Base-by-base conservation (phyloP, 2,329 filamentous ascomycete genomes). In the Rhytidhysteron rufulum region DNA sequence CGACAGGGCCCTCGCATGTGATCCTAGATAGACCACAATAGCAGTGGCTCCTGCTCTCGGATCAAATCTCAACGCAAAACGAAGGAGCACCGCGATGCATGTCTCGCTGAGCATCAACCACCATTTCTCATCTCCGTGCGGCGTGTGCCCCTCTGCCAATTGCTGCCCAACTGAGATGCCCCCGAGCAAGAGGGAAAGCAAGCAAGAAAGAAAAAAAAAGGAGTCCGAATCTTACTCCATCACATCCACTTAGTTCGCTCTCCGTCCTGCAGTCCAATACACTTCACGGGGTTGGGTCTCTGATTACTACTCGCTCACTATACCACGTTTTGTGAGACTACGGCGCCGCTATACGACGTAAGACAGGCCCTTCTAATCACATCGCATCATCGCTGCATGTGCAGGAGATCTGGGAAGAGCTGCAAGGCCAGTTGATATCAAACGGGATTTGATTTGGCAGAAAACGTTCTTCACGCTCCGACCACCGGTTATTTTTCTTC, bases 361-460 rank as follows among this genome's bases (percentile, higher is more conserved):
- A 21, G 10, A 42, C 31, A 40, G 41, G 29, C 20, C 32, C n/a
- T 16, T 30, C 40, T n/a, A 13, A 25, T 45, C 42, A 48, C 42
- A 33, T 39, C 43, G 31, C 43, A 48, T 42, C 44, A 36, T 36
- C 2, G 9, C 22, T 21, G 36, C 44, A 37, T 19, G n/a, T 19
- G 31, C n/a, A 19, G 31, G 11, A n/a, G 4, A 33, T 33, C 18
- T 19, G 31, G 11, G 21, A 17, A 33, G 27, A 15, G 25, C 22
- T 33, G 4, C 27, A 13, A 19, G 31, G 4, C 18, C 5, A 18
- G 18, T 15, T 5, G n/a, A 33, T 16, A 33, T 16, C n/a, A 15
- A 9, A 13, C 10, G 10, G 17, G 10, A 33, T 33, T n/a, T 17
- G 10, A 33, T 16, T 18, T 33, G 31, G 31, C 31, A 15, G 31